phyloP scores from a whole-genome alignment of 495 filamentous ascomycete species.

The Neurospora intermedia region DNA sequence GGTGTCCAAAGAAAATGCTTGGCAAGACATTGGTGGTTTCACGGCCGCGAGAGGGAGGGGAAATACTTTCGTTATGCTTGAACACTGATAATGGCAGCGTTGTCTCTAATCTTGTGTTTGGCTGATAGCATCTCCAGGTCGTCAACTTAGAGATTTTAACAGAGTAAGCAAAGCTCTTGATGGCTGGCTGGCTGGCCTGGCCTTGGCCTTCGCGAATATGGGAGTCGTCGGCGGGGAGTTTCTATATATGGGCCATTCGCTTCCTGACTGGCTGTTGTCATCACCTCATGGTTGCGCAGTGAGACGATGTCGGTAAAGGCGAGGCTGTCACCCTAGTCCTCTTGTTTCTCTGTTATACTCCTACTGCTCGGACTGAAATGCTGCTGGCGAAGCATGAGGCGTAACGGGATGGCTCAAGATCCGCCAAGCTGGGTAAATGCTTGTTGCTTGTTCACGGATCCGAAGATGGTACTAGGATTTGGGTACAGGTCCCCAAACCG shows the following conservation, averaged over 20 bases:
- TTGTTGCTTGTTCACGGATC: not conserved
- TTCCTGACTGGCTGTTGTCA: not conserved
- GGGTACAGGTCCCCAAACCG: not conserved
- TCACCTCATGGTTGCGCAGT: not conserved
- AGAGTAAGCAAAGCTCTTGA: not conserved
- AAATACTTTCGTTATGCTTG: not conserved
- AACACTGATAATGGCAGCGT: not conserved
- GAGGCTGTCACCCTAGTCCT: not conserved
- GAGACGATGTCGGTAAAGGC: not conserved
- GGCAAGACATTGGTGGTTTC: not conserved
- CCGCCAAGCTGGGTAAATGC: not conserved
- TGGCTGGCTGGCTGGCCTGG: not conserved
- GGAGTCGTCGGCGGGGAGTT: not conserved
- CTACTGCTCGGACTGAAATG: not conserved
- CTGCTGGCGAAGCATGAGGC: not conserved
- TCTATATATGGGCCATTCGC: not conserved
- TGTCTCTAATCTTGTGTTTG: not conserved
- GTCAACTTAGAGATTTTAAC: not conserved
- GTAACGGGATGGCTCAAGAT: not conserved
- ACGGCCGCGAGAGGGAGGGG: not conserved
- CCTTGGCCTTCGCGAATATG: not conserved
- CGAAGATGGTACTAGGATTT: not conserved
- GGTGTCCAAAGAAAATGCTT: not conserved
- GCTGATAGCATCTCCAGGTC: not conserved
- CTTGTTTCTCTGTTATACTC: not conserved